Conservation (phyloP, 768 basidiomycete genomes). For the Hygrophorus russula region DNA sequence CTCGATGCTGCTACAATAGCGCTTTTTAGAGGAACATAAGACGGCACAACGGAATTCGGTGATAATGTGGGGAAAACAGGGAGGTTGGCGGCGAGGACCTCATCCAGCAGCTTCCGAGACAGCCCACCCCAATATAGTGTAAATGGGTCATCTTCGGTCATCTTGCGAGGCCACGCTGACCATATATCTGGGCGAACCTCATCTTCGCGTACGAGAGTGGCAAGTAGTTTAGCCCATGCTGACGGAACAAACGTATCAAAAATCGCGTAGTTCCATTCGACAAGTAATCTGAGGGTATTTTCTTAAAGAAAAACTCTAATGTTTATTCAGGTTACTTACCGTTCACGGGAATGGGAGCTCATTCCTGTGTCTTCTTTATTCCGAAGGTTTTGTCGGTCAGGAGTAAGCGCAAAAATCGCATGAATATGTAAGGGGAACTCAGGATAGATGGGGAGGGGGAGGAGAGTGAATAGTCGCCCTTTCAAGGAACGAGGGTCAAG, state of each 20-base stretch:
- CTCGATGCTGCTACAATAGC: conserved; percentile 17
- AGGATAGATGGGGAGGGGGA: conserved; percentile 36
- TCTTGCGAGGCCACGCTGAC: conserved; percentile 27
- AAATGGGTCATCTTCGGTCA: conserved; percentile 19
- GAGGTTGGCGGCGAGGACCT: conserved; percentile 13
- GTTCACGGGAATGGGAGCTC: conserved; percentile 22
- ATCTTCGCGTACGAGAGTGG: conserved; percentile 16
- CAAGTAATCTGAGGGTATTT: conserved; percentile 22
- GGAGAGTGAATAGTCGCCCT: conserved; percentile 37
- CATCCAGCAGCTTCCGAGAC: conserved; percentile 16
- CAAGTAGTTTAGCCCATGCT: conserved; percentile 28
- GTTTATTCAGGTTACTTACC: conserved; percentile 18
- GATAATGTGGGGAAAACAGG: conserved; percentile 23
- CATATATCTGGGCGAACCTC: conserved; percentile 19
- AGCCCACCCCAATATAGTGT: conserved; percentile 29
- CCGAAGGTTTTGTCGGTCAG: conserved; percentile 31
- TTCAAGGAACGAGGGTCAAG: conserved; percentile 6
- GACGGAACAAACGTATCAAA: conserved; percentile 33
- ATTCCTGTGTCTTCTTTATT: conserved; percentile 28
- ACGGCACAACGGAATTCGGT: conserved; percentile 10
- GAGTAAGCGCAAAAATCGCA: conserved; percentile 33
- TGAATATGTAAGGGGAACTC: conserved; percentile 36
- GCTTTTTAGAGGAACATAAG: conserved; percentile 12
- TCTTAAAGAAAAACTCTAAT: not conserved
- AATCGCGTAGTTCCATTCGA: conserved; percentile 36